Base-by-base conservation (phyloP, 495 filamentous ascomycete genomes). In the Hyphodiscus hymeniophilus region DNA sequence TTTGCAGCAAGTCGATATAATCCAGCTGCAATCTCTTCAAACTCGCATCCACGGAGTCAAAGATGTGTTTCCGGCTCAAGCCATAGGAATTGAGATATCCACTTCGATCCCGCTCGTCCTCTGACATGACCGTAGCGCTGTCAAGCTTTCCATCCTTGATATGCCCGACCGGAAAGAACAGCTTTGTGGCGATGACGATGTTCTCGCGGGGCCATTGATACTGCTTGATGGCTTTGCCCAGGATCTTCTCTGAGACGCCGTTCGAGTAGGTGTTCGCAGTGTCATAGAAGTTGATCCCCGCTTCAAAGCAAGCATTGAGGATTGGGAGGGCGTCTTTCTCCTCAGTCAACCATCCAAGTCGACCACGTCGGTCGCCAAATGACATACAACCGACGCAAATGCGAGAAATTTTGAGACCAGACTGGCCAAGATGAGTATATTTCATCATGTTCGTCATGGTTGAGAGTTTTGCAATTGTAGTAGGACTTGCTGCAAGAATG, bases 261-360 rank as follows among this genome's bases (percentile, higher is more conserved):
- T 88, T 76, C 3, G 81, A 85, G 62, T 90, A 90, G 50, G 61
- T 39, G 44, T 74, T 69, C 18, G 66, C 80, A 11, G 83, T 86
- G 53, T 87, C 84, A 81, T 80, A 86, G n/a, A 77, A 84, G 56
- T 81, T 86, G 51, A 88, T 69, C 1, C 84, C 84, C n/a, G 65
- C 61, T 52, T 83, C 70, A 59, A 82, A 87, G 47, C 77, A 80
- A 10, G 77, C 66, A 57, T 86, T 75, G 30, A 88, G 71, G 23
- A 87, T 61, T 3, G 77, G 77, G 8, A 86, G 71, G 5, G 79
- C 70, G 38, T 81, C 67, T 16, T 71, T 76, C 60, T 83, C 80
- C 24, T 71, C 63, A 17, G 77, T 51, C 3, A 74, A 69, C 81
- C 80, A 86, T 1, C 62, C 63, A 17, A 67, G 60, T 67, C 71